Evolutionary conservation across 1,284 basidiomycete species (phyloP), one percentile per base, ranked within the genome.

Genomic region (Chalciporus piperatoides): DNA sequence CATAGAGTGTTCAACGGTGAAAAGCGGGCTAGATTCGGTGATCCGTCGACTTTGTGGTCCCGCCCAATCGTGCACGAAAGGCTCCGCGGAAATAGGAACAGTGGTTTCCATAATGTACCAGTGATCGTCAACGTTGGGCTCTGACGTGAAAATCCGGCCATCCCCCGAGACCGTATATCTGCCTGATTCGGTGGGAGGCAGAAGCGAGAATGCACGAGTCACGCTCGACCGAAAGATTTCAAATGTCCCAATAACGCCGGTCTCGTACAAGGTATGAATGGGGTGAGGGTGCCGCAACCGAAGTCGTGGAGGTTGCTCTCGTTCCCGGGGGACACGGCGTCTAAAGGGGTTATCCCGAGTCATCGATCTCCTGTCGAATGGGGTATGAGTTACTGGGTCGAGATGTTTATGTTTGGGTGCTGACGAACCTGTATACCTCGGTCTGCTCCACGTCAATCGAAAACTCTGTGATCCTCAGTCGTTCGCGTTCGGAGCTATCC

Each of bases 61-160:
- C 23, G 71, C 73, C 79, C 77, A 84, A 51, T 70, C 72, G 17
- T 57, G 56, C 21, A 63, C 55, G 40, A 64, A 59, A 4, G 56
- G 59, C 52, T 44, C 59, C 38, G 43, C 59, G 38, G 65, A 33
- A 55, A 86, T 71, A 0, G 81, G 79, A 19, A 89, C 63, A 8
- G 63, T 62, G 19, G 75, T 73, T 48, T 84, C 77, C 56, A 90
- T 68, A 6, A 78, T 78, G 62, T 80, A 81, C 85, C 86, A 89
- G n/a, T 68, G 73, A 6, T 58, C 54, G 8, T 61, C 49, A 25
- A 46, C 42, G 52, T 36, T 11, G 40, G 9, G 14, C 14, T 27
- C 15, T 44, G 24, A 15, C 38, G 65, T 55, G 55, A 81, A 83
- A 28, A 77, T 65, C 50, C 70, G 71, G 10, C 72, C 75, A 36